Evolutionary conservation across 2,329 filamentous ascomycete genomes (phyloP).

Genomic region (Talaromyces amestolkiae): DNA sequence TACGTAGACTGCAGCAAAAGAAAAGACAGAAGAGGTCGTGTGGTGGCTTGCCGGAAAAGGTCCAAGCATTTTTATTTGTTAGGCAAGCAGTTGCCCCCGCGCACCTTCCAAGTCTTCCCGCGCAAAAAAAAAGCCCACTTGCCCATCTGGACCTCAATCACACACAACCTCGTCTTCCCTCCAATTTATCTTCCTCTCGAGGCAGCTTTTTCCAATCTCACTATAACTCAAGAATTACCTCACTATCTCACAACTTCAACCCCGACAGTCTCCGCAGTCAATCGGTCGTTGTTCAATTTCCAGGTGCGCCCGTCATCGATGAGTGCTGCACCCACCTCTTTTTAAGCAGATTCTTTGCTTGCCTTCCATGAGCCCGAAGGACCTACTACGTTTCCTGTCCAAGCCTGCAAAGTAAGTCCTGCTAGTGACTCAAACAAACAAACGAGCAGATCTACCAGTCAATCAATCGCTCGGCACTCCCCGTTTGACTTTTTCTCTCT

Average conservation of each 20-base stretch:
- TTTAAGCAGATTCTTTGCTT: conserved; percentile 33
- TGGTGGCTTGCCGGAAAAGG: conserved; percentile 10
- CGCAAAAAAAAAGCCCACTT: conserved; percentile 10
- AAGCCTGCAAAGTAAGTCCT: conserved; percentile 83
- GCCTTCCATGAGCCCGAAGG: conserved; percentile 84
- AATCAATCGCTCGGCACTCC: not conserved
- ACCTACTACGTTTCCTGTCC: conserved; percentile 88
- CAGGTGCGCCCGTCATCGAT: conserved; percentile 32
- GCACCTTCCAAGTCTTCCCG: conserved; percentile 2
- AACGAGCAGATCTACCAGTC: not conserved
- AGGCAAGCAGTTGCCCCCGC: not conserved
- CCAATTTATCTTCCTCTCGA: not conserved
- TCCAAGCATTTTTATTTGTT: not conserved
- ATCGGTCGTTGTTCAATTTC: conserved; percentile 8
- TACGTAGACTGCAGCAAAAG: not conserved
- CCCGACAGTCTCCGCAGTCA: not conserved
- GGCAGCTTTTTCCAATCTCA: no score
- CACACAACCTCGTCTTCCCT: not conserved
- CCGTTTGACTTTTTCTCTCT: not conserved
- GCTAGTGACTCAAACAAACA: not conserved
- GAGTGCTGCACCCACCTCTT: conserved; percentile 33
- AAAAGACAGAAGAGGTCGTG: conserved; percentile 7
- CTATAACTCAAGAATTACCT: no score
- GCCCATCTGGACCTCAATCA: conserved; percentile 2
- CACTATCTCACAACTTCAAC: no score